Base-by-base conservation (phyloP, 257 asterid genomes). In the Eucommia ulmoides region DNA sequence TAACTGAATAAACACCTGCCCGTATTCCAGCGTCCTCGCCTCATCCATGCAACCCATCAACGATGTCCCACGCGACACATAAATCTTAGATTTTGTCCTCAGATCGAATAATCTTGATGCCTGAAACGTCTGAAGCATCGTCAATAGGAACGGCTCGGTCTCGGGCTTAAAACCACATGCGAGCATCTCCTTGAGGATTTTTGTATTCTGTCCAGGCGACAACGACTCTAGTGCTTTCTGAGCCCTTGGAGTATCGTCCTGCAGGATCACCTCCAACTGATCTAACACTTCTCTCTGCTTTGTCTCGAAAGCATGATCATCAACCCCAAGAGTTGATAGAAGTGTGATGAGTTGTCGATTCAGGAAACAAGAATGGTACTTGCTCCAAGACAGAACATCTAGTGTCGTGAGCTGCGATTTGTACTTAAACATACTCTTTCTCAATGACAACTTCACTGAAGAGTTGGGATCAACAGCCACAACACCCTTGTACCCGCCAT, bases 31-130 rank as follows among this genome's bases (percentile, higher is more conserved):
- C 25, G 63, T 58, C 17, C 75, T 83, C 51, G 71, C 62, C 72
- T 89, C 98, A 61, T 89, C 96, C 62, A 89, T 56, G 55, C 94
- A 89, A 29, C 98, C 94, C 96, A 89, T 80, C 72, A 89, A 72
- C 94, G 94, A 89, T 74, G 93, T 76, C 52, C 96, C 88, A 0
- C 67, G 65, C n/a, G 80, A 73, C 58, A 85, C 96, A 65, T 76
- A 89, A 12, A 85, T 85, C 71, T 96, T 71, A 9, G 98, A 72
- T 58, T 23, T 76, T 64, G 80, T 83, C 60, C 94, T 66, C 3
- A 85, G 88, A 60, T 85, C 96, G n/a, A 85, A 73, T 19, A 89
- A 81, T 73, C 82, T 96, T 19, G 94, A 74, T 8, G 89, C 91
- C 62, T 93, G 68, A 16, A 89, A 70, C 72, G 92, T 89, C 21